These are phyloP conservation scores for Clavispora carvajalis DNA, from an alignment of 805 yeast genomes.

Conservation along the genomic window DNA sequence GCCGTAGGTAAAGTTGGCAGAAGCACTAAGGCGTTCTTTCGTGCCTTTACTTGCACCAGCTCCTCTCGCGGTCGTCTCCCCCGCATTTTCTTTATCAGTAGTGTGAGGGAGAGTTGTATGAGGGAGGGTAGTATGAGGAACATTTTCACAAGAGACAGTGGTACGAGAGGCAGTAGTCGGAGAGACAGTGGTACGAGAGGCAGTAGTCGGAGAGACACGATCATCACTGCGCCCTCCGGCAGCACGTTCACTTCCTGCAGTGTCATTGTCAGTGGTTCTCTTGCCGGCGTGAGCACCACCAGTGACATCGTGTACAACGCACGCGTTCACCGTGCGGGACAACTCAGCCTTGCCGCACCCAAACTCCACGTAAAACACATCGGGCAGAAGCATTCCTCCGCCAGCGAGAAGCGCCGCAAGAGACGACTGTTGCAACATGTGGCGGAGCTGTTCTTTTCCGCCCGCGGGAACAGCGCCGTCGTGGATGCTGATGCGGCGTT, in stretches of 20 bases:
- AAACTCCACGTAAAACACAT: conserved; percentile 57
- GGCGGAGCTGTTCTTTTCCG: conserved; percentile 51
- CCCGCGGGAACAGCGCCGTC: neutral
- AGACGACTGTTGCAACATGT: conserved; percentile 78
- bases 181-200: neutral
- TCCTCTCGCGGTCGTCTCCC: too few relatives aligned
- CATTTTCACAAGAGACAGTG: too few relatives aligned
- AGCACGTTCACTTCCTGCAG: too few relatives aligned
- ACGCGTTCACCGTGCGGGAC: conserved; percentile 52
- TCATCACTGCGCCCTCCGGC: too few relatives aligned
- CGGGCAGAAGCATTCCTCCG: conserved; percentile 30
- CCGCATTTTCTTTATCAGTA: too few relatives aligned
- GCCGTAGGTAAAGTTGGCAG: conserved; percentile 20
- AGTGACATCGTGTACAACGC: conserved; percentile 22
- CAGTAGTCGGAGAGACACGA: neutral
- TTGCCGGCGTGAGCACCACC: neutral
- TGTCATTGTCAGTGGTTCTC: too few relatives aligned
- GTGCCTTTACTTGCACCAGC: too few relatives aligned
- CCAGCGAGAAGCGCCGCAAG: conserved; percentile 61
- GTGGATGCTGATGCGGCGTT: neutral
- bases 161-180: neutral
- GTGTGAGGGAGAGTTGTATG: too few relatives aligned
- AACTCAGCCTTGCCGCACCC: conserved; percentile 92
- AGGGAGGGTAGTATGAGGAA: too few relatives aligned
- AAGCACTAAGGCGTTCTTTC: neutral